Evolutionary conservation across 176 grass and related monocot genomes (phyloP).

Genomic region (Urochloa ruziziensis): DNA sequence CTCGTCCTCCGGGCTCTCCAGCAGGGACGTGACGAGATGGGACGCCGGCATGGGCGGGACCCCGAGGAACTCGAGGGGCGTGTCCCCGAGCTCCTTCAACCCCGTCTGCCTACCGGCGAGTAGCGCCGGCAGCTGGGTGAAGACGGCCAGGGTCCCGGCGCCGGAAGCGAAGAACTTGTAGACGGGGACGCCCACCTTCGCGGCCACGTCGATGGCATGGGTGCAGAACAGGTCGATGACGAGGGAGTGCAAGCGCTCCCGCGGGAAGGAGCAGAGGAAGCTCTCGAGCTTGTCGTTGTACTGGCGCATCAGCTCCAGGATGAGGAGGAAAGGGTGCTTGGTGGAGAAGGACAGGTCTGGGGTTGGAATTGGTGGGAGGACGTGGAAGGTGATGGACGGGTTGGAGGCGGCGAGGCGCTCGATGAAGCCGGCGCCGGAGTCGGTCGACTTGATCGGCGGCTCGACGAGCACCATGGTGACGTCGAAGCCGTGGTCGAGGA

Average conservation of each 20-base stretch:
- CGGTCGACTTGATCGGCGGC: conserved; percentile 22
- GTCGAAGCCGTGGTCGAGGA: conserved; percentile 11
- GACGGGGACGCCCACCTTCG: background rate
- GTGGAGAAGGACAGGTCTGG: background rate
- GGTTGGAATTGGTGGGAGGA: conserved; percentile 6
- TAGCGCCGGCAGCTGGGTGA: background rate
- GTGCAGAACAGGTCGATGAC: conserved; percentile 30
- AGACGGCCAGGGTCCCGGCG: background rate
- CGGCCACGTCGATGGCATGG: conserved; percentile 20
- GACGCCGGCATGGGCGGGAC: conserved; percentile 15
- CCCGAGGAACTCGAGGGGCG: background rate
- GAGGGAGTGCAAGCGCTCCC: conserved; percentile 27
- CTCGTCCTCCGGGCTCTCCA: conserved; percentile 5
- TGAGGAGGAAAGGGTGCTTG: conserved; percentile 17
- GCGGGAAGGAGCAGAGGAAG: conserved; percentile 24
- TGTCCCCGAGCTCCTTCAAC: conserved; percentile 19
- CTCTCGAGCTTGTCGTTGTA: conserved; percentile 24
- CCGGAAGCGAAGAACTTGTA: conserved; percentile 28
- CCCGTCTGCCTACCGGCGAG: background rate
- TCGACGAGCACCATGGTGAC: conserved; percentile 30
- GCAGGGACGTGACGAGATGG: background rate
- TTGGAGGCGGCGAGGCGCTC: conserved; percentile 38
- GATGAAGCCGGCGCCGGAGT: conserved; percentile 19
- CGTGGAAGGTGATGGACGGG: conserved; percentile 43
- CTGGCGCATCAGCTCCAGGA: background rate